Evolutionary conservation across 2,329 filamentous ascomycete species (phyloP).

Genomic region (Botrytis squamosa): DNA sequence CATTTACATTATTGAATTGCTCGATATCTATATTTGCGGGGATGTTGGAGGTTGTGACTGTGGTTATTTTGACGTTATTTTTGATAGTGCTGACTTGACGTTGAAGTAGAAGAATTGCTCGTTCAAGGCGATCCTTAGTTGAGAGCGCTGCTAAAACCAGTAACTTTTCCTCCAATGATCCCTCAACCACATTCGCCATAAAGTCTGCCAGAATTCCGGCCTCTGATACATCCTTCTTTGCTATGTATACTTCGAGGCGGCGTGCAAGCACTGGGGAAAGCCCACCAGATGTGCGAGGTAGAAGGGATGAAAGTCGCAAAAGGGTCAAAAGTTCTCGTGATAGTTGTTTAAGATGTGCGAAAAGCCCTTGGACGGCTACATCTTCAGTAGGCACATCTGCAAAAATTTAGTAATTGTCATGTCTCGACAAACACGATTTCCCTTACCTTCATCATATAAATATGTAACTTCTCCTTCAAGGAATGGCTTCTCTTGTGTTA

Average conservation of each 20-base stretch:
- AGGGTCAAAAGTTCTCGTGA: slow-evolving; percentile 85
- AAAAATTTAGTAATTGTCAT: slow-evolving; percentile 25
- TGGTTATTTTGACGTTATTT: slow-evolving; percentile 81
- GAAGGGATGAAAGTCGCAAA: slow-evolving; percentile 78
- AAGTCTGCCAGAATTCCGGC: slow-evolving; percentile 89
- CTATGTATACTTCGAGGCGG: slow-evolving; percentile 83
- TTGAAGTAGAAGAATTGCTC: slow-evolving; percentile 79
- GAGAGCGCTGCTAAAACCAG: slow-evolving; percentile 79
- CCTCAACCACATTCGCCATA: slow-evolving; percentile 90
- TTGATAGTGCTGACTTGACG: slow-evolving; percentile 82
- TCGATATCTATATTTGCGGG: slow-evolving; percentile 60
- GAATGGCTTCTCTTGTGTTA: slow-evolving; percentile 76
- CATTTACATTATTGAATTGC: slow-evolving; percentile 49
- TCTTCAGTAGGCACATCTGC: slow-evolving; percentile 49
- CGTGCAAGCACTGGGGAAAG: slow-evolving; percentile 84
- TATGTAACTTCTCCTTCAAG: slow-evolving; percentile 79
- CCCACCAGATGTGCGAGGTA: slow-evolving; percentile 65
- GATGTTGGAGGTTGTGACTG: slow-evolving; percentile 66
- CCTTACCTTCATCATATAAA: slow-evolving; percentile 66
- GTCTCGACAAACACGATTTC: neutral
- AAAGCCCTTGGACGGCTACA: slow-evolving; percentile 65
- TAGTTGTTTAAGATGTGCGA: slow-evolving; percentile 76
- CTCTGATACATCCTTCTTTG: slow-evolving; percentile 75
- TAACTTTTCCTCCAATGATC: slow-evolving; percentile 86
- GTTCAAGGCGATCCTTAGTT: slow-evolving; percentile 73